Conservation (phyloP, 2,329 filamentous ascomycete genomes). For the Fusarium guadeloupense region DNA sequence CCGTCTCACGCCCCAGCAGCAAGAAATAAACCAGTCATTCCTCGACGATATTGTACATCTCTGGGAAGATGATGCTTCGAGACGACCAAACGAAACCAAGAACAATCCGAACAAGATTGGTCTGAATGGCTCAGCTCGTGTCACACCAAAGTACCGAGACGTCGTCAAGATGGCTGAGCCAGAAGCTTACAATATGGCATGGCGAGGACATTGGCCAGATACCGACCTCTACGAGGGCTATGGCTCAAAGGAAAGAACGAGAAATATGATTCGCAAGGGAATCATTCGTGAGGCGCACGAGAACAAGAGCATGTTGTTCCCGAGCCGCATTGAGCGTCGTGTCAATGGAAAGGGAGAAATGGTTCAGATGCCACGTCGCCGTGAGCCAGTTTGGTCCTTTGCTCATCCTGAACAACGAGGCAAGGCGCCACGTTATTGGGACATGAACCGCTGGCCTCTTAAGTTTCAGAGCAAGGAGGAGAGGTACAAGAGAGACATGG, state of each 20-base stretch:
- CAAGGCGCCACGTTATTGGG: slow-evolving; percentile 50
- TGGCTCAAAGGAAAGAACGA: slow-evolving; percentile 26
- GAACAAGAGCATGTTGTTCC: slow-evolving; percentile 55
- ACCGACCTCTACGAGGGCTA: slow-evolving; percentile 9
- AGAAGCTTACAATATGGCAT: slow-evolving; percentile 12
- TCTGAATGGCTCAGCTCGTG: not conserved
- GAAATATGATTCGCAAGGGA: slow-evolving; percentile 47
- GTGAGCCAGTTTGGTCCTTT: slow-evolving; percentile 48
- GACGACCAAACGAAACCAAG: slow-evolving; percentile 24
- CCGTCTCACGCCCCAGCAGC: slow-evolving; percentile 15
- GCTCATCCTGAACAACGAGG: slow-evolving; percentile 37
- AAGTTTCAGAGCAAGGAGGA: slow-evolving; percentile 48
- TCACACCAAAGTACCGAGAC: slow-evolving; percentile 39
- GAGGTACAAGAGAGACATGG: slow-evolving; percentile 37
- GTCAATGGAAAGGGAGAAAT: slow-evolving; percentile 23
- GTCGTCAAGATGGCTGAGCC: slow-evolving; percentile 49
- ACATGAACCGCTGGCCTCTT: slow-evolving; percentile 59
- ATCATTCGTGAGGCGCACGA: slow-evolving; percentile 56
- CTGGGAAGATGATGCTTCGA: slow-evolving; percentile 30
- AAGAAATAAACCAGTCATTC: slow-evolving; percentile 19
- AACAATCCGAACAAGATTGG: slow-evolving; percentile 15
- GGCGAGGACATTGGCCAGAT: not conserved
- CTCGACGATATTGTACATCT: slow-evolving; percentile 14
- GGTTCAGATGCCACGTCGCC: slow-evolving; percentile 26
- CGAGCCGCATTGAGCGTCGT: slow-evolving; percentile 45